Evolutionary conservation across 495 filamentous ascomycete genomes (phyloP), one percentile per base, ranked within the genome.

Genomic region (Podospora bellae-mahoneyi): DNA sequence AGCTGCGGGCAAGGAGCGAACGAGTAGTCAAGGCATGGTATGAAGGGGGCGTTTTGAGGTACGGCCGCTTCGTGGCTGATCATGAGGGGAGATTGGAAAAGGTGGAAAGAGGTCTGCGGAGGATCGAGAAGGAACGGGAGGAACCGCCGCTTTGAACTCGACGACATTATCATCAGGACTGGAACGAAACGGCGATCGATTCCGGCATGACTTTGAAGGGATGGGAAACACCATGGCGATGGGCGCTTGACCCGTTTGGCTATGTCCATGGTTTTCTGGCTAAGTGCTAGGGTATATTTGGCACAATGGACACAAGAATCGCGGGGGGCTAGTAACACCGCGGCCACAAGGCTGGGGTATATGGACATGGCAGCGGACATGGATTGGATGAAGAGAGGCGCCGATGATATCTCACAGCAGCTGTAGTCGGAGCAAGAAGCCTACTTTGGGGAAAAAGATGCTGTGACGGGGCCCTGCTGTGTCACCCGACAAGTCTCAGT

Each of bases 1-100:
- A 88, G 67, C 76, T 99, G 67, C 77, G 93, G 60, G 81, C 83
- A n/a, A 83, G 91, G 20, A 96, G 87, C 66, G 94, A 93, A 66
- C 76, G 77, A 27, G 78, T 88, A n/a, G 75, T 97, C 65, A 85
- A 92, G 77, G 77, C 85, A 19, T 97, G 93, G 92, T 94, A 96
- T 79, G 88, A 93, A 72, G 77, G 88, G 61, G 84, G 88, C 15
- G 80, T 94, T 64, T 76, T 96, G 54, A 84, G 85, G 16, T 86
- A 85, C 70, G 89, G 90, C 0, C 86, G 90, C 69, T 88, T 84
- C 65, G 91, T 92, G 83, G 89, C 89, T 13, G 90, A 91, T 54
- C 88, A 88, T 72, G 91, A 96, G 78, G 85, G 84, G 5, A 77
- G 91, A 69, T 70, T 95, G 30, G 85, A 85, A 75, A 84, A 82